These are phyloP conservation scores for Tetrahymena borealis DNA, from an alignment of 73 alveolate genomes.

Conservation along the genomic window DNA sequence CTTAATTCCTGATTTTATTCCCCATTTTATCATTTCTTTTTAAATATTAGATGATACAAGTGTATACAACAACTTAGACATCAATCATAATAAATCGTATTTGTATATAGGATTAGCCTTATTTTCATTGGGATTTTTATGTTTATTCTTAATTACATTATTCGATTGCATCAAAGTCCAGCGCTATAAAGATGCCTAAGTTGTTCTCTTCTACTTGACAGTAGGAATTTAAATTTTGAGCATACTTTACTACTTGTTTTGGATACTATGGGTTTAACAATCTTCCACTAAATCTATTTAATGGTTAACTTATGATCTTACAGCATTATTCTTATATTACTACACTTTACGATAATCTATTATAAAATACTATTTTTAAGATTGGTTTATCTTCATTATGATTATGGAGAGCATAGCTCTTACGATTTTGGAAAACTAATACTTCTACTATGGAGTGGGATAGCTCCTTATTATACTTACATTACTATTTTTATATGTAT, in stretches of 20 bases:
- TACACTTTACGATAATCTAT: neutral
- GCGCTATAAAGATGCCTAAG: neutral
- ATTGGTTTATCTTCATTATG: neutral
- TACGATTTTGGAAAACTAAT: neutral
- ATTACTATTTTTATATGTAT: neutral
- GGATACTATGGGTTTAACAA: neutral
- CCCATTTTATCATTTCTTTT: neutral
- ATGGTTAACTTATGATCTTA: neutral
- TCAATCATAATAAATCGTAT: neutral
- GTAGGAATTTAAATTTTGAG: neutral
- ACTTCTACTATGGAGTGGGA: neutral
- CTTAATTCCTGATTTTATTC: neutral
- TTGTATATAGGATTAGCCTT: neutral
- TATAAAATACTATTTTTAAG: neutral
- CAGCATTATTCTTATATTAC: neutral
- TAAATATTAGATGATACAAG: neutral
- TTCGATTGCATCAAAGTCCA: neutral
- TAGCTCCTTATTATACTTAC: neutral
- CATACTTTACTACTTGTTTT: neutral
- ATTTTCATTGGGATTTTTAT: neutral
- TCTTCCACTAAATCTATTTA: neutral
- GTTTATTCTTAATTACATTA: neutral
- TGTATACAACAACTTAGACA: neutral
- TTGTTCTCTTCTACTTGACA: neutral
- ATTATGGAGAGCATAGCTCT: neutral